Evolutionary conservation across 2,329 filamentous ascomycete species (phyloP).

Genomic region (Trichoderma sp.): DNA sequence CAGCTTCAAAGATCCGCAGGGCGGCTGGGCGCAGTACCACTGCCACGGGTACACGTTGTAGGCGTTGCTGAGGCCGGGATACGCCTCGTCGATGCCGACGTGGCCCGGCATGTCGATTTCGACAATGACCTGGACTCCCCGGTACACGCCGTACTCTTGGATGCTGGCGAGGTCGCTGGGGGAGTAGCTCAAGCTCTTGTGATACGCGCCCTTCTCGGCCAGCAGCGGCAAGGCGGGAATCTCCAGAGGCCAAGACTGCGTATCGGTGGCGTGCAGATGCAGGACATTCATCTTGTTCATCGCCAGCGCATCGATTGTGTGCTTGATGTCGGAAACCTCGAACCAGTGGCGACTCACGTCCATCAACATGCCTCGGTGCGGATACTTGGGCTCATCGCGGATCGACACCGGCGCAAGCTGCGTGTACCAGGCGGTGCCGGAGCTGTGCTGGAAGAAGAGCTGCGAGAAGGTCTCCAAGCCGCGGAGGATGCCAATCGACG

Average conservation of each 20-base stretch:
- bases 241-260: conserved; percentile 84
- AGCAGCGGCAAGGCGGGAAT: conserved; percentile 73
- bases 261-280: conserved; percentile 80
- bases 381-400: conserved; percentile 72
- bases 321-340: conserved; percentile 67
- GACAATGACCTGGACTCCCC: conserved; percentile 60
- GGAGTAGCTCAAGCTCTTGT: conserved; percentile 67
- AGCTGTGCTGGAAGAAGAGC: conserved; percentile 74
- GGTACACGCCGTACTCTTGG: conserved; percentile 70
- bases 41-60: conserved; percentile 61
- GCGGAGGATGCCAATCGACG: conserved; percentile 70
- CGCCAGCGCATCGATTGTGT: conserved; percentile 74
- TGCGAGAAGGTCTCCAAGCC: conserved; percentile 79
- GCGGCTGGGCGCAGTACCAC: conserved; percentile 66
- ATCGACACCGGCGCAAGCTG: conserved; percentile 71
- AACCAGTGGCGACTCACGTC: conserved; percentile 78
- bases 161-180: conserved; percentile 66
- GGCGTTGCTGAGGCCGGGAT: conserved; percentile 60
- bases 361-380: conserved; percentile 77
- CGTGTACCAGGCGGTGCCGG: conserved; percentile 65
- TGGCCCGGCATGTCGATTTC: conserved; percentile 67
- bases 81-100: conserved; percentile 54
- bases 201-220: conserved; percentile 73
- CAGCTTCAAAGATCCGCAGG: conserved; percentile 73
- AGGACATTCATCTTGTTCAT: conserved; percentile 85